A percentile compares a stretch with the other conserved stretches of the same genome.
These are phyloP conservation scores for Rhizopogon sp. DNA, from an alignment of 768 basidiomycete species.

Conservation along the genomic window DNA sequence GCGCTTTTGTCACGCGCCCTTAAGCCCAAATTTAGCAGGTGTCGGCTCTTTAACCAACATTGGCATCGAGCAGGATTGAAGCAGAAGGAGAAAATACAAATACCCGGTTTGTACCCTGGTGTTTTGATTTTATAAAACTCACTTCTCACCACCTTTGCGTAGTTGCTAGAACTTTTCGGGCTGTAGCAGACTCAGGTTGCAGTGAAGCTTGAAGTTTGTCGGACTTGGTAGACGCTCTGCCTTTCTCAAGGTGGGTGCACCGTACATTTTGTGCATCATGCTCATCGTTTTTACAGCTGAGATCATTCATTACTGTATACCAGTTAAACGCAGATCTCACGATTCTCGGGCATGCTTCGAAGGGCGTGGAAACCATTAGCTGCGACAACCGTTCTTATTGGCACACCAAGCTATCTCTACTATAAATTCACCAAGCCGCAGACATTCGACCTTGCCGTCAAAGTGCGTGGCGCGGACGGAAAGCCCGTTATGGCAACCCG, in stretches of 20 bases:
- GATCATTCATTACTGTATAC: background rate
- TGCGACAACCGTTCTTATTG: constrained; percentile 48
- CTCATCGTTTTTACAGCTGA: background rate
- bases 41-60: background rate
- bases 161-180: background rate
- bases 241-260: background rate
- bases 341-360: constrained; percentile 43
- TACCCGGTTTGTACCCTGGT: background rate
- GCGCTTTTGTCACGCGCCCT: background rate
- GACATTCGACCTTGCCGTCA: constrained; percentile 58
- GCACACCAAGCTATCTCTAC: constrained; percentile 55
- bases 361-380: constrained; percentile 66
- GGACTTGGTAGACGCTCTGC: background rate
- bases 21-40: background rate
- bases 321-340: background rate
- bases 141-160: background rate
- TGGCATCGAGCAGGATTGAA: background rate
- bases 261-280: background rate
- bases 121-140: too few relatives aligned
- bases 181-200: background rate
- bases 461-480: constrained; percentile 51
- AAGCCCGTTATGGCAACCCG: constrained; percentile 49
- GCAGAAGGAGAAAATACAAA: background rate
- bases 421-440: constrained; percentile 42
- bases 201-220: background rate